Base-by-base conservation (phyloP, 2,329 filamentous ascomycete species). In the Colletotrichum truncatum region DNA sequence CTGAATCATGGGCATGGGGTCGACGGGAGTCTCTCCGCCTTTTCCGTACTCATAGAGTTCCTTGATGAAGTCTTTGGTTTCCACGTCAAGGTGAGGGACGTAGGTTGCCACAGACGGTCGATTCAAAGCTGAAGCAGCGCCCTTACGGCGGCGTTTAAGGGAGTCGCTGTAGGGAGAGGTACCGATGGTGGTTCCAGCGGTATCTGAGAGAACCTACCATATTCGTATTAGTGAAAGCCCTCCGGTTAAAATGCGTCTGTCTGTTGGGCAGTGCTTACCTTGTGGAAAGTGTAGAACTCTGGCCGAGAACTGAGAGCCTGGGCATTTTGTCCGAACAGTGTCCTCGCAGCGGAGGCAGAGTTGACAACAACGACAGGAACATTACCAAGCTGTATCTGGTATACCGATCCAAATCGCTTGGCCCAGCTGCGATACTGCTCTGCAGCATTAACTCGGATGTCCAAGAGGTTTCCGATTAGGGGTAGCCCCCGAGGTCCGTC, bases 1-100 rank as follows among this genome's bases (percentile, higher is more conserved):
- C 70, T 91, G 89, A 46, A 91, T 90, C 84, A 90, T 88, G 1
- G 88, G 87, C 86, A 90, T 88, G 0, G 89, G 88, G 60, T 91
- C 87, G 0, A 91, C 83, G 0, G 86, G 80, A 2, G 77, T 77
- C 1, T 76, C 75, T 1, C 89, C 89, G 1, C 79, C 81, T 6
- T 84, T 77, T 3, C 89, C 89, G 66, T 89, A 86, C 18, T 82
- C 80, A 62, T 86, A 80, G 0, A 89, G 82, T 64, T 91, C 89
- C 45, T 82, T 82, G 51, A 91, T 78, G 56, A 91, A 91, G 55
- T 87, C 85, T 18, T 84, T 85, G 2, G 86, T 87, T 74, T 91
- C 89, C 6, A 88, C 73, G 52, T 91, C 87, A 1, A 91, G 78
- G 69, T 89, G 87, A 0, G 84, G 80, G 3, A 91, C 80, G 67